Evolutionary conservation across 305 asterid genomes (phyloP).

Genomic region (Solanum hybrid): DNA sequence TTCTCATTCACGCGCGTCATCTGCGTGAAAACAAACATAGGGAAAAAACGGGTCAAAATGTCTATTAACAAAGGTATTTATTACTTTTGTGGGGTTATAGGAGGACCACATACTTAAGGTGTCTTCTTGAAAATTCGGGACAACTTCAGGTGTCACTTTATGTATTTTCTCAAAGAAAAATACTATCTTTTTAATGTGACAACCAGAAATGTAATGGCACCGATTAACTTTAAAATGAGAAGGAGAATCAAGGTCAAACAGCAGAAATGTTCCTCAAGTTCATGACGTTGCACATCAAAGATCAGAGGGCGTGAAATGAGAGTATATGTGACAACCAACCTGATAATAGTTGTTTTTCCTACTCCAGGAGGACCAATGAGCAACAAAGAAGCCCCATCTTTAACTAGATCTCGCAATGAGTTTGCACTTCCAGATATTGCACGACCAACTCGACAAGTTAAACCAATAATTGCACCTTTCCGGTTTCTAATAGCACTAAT

Average conservation of each 20-base stretch:
- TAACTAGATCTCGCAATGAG: constrained; percentile 65
- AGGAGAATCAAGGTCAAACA: not conserved
- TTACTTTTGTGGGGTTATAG: not conserved
- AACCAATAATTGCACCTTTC: constrained; percentile 67
- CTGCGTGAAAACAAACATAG: not conserved
- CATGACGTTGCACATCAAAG: not conserved
- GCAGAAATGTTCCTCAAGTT: not conserved
- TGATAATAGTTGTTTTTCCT: constrained; percentile 89
- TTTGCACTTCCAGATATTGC: constrained; percentile 84
- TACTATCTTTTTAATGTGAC: not conserved
- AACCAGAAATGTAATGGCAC: not conserved
- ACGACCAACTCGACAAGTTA: constrained; percentile 91
- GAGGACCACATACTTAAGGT: not conserved
- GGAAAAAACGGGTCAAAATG: not conserved
- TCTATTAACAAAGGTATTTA: not conserved
- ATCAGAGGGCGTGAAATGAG: not conserved
- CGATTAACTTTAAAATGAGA: not conserved
- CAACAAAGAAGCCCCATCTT: constrained; percentile 71
- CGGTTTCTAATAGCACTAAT: constrained; percentile 84
- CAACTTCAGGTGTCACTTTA: not conserved
- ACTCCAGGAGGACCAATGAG: constrained; percentile 98
- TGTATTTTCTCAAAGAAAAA: not conserved
- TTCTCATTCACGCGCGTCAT: not conserved
- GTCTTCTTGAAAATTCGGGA: not conserved
- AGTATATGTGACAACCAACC: constrained; percentile 25